These are phyloP conservation scores for Dendryphion nanum DNA, from an alignment of 2,329 filamentous ascomycete species.

Conservation along the genomic window DNA sequence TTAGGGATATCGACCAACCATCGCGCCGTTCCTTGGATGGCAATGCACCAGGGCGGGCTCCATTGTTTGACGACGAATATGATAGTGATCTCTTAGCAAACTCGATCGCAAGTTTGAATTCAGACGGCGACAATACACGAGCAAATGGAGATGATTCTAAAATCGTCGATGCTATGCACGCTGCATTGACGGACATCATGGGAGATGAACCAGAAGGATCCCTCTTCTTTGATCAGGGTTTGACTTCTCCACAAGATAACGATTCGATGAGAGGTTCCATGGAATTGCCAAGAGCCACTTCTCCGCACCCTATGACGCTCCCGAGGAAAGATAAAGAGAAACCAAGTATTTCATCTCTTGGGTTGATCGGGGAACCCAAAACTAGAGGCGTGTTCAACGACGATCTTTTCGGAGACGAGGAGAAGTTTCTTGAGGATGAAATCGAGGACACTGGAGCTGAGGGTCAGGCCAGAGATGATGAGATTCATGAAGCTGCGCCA, in stretches of 20 bases:
- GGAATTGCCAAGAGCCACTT: slow-evolving; percentile 52
- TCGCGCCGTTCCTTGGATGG: slow-evolving; percentile 72
- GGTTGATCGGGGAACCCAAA: slow-evolving; percentile 82
- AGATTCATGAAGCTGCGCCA: slow-evolving; percentile 90
- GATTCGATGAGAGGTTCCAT: slow-evolving; percentile 63
- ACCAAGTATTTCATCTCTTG: slow-evolving; percentile 86
- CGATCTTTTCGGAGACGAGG: slow-evolving; percentile 87
- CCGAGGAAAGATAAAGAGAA: slow-evolving; percentile 55
- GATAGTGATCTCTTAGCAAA: slow-evolving; percentile 69
- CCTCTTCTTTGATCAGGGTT: slow-evolving; percentile 58
- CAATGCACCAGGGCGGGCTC: slow-evolving; percentile 45
- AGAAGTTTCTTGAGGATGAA: slow-evolving; percentile 83
- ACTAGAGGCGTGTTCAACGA: slow-evolving; percentile 91
- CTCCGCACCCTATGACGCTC: slow-evolving; percentile 33
- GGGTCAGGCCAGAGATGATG: slow-evolving; percentile 67
- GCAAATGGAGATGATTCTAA: slow-evolving; percentile 65
- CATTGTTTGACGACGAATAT: slow-evolving; percentile 81
- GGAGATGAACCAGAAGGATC: slow-evolving; percentile 71
- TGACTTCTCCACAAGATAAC: slow-evolving; percentile 58
- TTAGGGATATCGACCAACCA: slow-evolving; percentile 46
- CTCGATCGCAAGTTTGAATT: slow-evolving; percentile 78
- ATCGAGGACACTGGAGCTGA: slow-evolving; percentile 67
- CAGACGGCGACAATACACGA: slow-evolving; percentile 50
- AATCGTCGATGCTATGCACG: slow-evolving; percentile 90
- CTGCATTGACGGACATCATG: slow-evolving; percentile 88